These are phyloP conservation scores for Pelagophyceae sp. DNA, from an alignment of 352 stramenopile species.

Conservation along the genomic window DNA sequence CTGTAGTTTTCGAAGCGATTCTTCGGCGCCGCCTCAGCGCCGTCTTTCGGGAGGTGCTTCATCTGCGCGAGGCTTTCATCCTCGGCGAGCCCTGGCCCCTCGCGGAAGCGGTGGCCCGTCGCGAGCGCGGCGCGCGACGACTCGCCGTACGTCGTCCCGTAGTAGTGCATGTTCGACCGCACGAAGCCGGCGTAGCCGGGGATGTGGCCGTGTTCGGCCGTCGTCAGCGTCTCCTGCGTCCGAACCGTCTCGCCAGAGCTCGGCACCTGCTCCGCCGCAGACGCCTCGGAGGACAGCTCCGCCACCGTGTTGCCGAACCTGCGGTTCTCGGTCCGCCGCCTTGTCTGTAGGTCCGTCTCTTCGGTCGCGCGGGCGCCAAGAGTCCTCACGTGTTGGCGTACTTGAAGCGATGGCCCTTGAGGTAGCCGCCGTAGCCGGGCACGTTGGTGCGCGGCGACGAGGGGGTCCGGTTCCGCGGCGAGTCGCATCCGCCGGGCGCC, in stretches of 20 bases:
- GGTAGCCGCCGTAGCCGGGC: background rate
- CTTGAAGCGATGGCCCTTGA: background rate
- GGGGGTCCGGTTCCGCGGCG: background rate
- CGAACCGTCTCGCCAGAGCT: background rate
- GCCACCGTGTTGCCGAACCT: background rate
- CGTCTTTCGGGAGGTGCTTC: background rate
- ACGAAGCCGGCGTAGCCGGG: background rate
- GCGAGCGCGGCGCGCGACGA: background rate
- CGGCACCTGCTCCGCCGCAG: background rate
- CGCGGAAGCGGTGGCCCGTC: background rate
- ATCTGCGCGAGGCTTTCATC: background rate
- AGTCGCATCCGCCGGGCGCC: background rate
- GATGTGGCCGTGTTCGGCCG: background rate
- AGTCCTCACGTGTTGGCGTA: background rate
- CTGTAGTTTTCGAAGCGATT: no score
- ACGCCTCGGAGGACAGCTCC: background rate
- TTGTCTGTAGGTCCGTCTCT: no score
- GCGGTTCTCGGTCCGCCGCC: no score
- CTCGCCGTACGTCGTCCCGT: background rate
- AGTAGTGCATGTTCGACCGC: background rate
- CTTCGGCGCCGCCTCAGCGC: no score
- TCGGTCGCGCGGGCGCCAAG: no score
- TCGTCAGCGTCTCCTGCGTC: background rate
- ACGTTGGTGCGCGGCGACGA: background rate
- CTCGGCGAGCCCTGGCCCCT: background rate